Conservation (phyloP, 164 flowering plant species). For the Protea cynaroides region DNA sequence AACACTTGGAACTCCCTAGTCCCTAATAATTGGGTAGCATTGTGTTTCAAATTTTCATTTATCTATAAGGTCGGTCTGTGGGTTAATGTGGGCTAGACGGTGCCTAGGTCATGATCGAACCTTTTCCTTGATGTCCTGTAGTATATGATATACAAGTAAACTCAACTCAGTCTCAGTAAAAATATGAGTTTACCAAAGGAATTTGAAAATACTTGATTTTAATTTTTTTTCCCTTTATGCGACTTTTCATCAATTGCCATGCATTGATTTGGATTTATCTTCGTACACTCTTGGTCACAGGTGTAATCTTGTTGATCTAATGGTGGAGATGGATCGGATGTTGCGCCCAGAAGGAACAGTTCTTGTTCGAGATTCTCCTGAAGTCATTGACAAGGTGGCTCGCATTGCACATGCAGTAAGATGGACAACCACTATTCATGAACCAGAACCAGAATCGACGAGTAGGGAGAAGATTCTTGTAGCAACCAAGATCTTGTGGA, state of each 20-base stretch:
- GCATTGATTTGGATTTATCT: not conserved
- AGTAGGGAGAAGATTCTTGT: constrained; percentile 77
- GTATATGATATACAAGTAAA: too few species aligned
- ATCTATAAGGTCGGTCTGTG: too few species aligned
- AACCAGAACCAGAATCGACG: constrained; percentile 66
- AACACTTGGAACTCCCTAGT: too few species aligned
- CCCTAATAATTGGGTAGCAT: too few species aligned
- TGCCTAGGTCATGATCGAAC: too few species aligned
- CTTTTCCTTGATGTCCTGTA: too few species aligned
- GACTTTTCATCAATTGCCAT: not conserved
- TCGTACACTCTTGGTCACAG: constrained; percentile 26
- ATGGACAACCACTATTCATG: constrained; percentile 58
- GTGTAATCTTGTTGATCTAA: constrained; percentile 84
- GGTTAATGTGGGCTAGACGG: too few species aligned
- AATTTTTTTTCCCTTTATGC: not conserved
- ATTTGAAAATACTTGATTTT: too few species aligned
- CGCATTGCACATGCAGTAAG: constrained; percentile 64
- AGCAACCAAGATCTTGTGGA: constrained; percentile 70
- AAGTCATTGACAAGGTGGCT: constrained; percentile 61
- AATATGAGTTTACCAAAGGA: not conserved
- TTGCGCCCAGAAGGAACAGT: constrained; percentile 91
- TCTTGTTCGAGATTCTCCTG: constrained; percentile 71
- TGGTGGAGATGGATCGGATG: constrained; percentile 90
- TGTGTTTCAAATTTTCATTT: too few species aligned
- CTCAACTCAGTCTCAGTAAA: too few species aligned